phyloP scores from a whole-genome alignment of 192 early-diverging fungal genomes.

The Geranomyces variabilis region DNA sequence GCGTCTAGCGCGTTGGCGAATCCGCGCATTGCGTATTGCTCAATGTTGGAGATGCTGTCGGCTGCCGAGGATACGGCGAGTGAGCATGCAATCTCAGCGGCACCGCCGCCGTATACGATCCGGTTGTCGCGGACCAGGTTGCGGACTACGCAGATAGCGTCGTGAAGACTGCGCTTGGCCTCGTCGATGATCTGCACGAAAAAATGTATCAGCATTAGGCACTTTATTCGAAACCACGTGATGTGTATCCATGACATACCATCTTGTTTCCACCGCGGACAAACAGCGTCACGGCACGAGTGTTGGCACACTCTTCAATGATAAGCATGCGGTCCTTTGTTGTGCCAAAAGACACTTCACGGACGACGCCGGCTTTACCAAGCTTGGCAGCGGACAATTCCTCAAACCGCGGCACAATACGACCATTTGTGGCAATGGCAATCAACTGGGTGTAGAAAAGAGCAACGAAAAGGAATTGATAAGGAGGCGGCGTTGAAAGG shows the following conservation, averaged over 20 bases:
- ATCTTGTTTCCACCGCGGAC: constrained; percentile 99
- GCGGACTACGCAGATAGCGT: constrained; percentile 98
- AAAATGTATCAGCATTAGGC: background rate
- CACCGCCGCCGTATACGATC: constrained; percentile 98
- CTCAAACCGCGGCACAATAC: constrained; percentile 99
- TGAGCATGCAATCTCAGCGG: constrained; percentile 96
- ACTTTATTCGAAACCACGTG: background rate
- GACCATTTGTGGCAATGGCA: constrained; percentile 99
- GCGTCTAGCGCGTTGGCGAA: constrained; percentile 96
- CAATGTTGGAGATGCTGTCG: constrained; percentile 84
- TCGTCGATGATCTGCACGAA: constrained; percentile 89
- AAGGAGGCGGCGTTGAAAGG: background rate
- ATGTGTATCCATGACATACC: constrained; percentile 45
- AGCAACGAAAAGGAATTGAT: background rate
- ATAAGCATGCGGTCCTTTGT: constrained; percentile 99
- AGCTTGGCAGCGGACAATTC: constrained; percentile 88
- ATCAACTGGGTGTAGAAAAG: constrained; percentile 70
- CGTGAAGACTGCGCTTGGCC: constrained; percentile 95
- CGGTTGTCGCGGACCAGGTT: constrained; percentile 96
- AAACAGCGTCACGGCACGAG: constrained; percentile 95
- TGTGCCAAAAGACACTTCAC: constrained; percentile 94
- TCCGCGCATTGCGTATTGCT: constrained; percentile 99
- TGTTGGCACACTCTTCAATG: constrained; percentile 99
- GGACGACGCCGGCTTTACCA: constrained; percentile 90
- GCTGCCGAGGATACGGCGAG: constrained; percentile 90